Percentiles rank a stretch among this genome's conserved stretches.
Evolutionary conservation across 768 basidiomycete species (phyloP).

Genomic region (Trametes punicea): DNA sequence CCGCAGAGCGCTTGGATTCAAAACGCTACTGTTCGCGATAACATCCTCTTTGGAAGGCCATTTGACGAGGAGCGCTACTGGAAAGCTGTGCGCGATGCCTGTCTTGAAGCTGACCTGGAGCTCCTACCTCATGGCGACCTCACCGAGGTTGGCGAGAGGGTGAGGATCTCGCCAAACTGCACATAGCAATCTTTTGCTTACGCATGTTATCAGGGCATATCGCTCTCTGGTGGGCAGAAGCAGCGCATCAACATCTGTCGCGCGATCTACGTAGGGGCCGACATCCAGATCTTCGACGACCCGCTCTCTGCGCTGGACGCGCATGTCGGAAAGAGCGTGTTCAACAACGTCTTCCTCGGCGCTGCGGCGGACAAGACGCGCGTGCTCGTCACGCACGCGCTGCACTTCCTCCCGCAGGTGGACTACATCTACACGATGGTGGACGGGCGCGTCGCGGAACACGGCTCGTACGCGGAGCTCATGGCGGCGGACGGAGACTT

Average conservation of each 20-base stretch:
- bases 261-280: conserved; percentile 81
- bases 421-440: conserved; percentile 82
- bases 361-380: conserved; percentile 68
- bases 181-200: conserved; percentile 28
- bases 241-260: conserved; percentile 86
- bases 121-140: conserved; percentile 48
- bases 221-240: conserved; percentile 78
- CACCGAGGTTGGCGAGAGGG: conserved; percentile 62
- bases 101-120: conserved; percentile 48
- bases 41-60: conserved; percentile 82
- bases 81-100: conserved; percentile 74
- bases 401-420: conserved; percentile 85
- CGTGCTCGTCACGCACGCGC: conserved; percentile 86
- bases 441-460: conserved; percentile 76
- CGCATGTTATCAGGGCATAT: conserved; percentile 60
- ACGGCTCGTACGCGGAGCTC: conserved; percentile 74
- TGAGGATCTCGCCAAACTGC: too few species aligned
- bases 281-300: conserved; percentile 88
- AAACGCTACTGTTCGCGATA: conserved; percentile 86
- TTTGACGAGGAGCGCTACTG: conserved; percentile 82
- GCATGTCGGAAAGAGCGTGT: conserved; percentile 85
- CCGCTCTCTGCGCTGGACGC: conserved; percentile 90
- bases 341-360: conserved; percentile 76
- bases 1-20: conserved; percentile 92
- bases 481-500: conserved; percentile 65